A percentile compares a stretch with the other conserved stretches of the same genome.
phyloP scores from a whole-genome alignment of 2,329 filamentous ascomycete genomes.

The Aspergillus sp. region DNA sequence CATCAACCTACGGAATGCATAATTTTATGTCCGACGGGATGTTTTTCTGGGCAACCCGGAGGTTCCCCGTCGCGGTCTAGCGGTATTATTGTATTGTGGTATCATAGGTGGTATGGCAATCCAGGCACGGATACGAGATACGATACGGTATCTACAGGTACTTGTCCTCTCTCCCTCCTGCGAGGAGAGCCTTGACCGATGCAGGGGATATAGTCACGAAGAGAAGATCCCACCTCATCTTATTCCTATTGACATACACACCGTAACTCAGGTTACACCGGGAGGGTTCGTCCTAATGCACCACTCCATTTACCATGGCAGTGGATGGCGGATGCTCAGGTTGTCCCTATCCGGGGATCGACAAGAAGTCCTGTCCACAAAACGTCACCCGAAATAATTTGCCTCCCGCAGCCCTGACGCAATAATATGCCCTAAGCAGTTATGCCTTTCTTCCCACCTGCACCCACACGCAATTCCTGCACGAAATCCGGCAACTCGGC shows the following conservation, averaged over 20 bases:
- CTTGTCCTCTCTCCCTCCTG: too few species aligned
- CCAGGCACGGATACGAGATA: not conserved
- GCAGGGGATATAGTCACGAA: too few species aligned
- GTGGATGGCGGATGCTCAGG: not conserved
- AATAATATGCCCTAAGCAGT: slow-evolving; percentile 3
- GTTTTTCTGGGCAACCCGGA: not conserved
- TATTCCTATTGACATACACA: too few species aligned
- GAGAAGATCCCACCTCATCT: not conserved
- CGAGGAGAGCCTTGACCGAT: too few species aligned
- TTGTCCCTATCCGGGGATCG: slow-evolving; percentile 2
- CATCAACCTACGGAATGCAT: not conserved
- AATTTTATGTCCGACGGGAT: not conserved
- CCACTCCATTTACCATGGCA: not conserved
- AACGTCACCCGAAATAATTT: slow-evolving; percentile 10
- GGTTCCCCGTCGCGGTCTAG: not conserved
- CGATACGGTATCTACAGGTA: too few species aligned
- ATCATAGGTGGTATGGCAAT: too few species aligned
- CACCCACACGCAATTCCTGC: too few species aligned
- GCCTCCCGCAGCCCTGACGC: slow-evolving; percentile 2
- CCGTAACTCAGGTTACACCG: too few species aligned
- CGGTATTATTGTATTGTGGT: too few species aligned
- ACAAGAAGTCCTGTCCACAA: not conserved
- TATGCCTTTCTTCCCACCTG: too few species aligned
- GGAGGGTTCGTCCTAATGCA: not conserved
- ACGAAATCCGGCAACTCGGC: too few species aligned